Evolutionary conservation across 306 rosid species (phyloP).

Genomic region (Trifolium dubium): DNA sequence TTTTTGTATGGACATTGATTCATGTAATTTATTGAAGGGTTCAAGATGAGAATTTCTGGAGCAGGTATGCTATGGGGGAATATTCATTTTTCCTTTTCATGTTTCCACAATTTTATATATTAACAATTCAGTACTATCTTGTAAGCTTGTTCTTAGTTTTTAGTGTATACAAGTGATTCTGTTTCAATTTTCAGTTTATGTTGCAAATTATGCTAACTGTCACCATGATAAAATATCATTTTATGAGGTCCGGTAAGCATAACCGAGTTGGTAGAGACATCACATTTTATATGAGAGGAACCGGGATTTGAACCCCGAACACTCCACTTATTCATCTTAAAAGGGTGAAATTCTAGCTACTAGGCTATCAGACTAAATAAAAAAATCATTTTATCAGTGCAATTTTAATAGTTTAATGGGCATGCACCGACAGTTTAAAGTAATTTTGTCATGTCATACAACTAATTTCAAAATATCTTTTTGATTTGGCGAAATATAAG

Average conservation of each 20-base stretch:
- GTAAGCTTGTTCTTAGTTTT: constrained; percentile 25
- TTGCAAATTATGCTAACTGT: too few species aligned
- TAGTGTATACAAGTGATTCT: neutral
- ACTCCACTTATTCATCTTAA: too few species aligned
- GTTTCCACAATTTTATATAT: constrained; percentile 17
- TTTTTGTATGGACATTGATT: neutral
- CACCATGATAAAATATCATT: constrained; percentile 1
- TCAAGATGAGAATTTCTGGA: constrained; percentile 58
- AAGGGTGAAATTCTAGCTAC: too few species aligned
- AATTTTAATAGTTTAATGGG: neutral
- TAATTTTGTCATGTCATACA: too few species aligned
- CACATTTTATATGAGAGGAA: too few species aligned
- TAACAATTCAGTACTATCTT: constrained; percentile 11
- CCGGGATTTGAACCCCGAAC: too few species aligned
- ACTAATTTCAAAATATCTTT: too few species aligned
- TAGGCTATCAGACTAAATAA: too few species aligned
- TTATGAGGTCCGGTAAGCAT: too few species aligned
- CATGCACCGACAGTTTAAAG: too few species aligned
- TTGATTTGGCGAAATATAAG: too few species aligned
- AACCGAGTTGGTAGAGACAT: too few species aligned
- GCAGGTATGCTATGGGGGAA: constrained; percentile 46
- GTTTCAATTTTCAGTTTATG: constrained; percentile 9
- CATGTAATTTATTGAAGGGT: constrained; percentile 40
- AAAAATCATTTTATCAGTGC: constrained; percentile 5
- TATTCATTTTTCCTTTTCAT: constrained; percentile 3